Conservation (phyloP, 2,329 filamentous ascomycete species). For the Pezicula radicicola region DNA sequence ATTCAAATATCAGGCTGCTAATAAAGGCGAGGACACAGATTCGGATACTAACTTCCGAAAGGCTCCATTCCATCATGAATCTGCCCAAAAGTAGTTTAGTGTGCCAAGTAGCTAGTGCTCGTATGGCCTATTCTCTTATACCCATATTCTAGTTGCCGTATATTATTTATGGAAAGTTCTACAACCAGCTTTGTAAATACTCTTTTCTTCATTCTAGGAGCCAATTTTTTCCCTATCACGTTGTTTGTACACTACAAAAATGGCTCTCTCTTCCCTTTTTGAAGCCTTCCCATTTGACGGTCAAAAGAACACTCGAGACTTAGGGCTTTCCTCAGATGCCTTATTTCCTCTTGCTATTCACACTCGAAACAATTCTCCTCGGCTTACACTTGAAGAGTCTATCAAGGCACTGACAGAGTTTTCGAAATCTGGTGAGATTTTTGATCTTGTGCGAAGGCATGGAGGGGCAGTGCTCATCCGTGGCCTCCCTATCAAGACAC, state of each 20-base stretch:
- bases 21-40: no score
- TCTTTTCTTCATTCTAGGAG: not conserved
- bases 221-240: not conserved
- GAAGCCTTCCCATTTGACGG: not conserved
- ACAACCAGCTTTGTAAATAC: not conserved
- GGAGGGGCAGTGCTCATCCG: conserved; percentile 44
- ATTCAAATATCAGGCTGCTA: no score
- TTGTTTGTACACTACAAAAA: not conserved
- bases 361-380: no score
- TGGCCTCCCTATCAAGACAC: conserved; percentile 39
- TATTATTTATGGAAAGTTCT: not conserved
- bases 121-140: no score
- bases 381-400: not conserved
- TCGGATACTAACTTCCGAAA: no score
- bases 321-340: not conserved
- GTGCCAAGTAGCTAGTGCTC: no score
- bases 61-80: no score
- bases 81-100: no score
- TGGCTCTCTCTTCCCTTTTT: not conserved
- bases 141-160: not conserved
- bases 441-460: conserved; percentile 23
- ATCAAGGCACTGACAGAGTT: conserved; percentile 15
- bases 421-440: conserved; percentile 23
- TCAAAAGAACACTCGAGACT: not conserved
- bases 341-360: no score